Evolutionary conservation across 768 basidiomycete genomes (phyloP), one percentile per base, ranked within the genome.

Genomic region (Cubamyces lactineus): DNA sequence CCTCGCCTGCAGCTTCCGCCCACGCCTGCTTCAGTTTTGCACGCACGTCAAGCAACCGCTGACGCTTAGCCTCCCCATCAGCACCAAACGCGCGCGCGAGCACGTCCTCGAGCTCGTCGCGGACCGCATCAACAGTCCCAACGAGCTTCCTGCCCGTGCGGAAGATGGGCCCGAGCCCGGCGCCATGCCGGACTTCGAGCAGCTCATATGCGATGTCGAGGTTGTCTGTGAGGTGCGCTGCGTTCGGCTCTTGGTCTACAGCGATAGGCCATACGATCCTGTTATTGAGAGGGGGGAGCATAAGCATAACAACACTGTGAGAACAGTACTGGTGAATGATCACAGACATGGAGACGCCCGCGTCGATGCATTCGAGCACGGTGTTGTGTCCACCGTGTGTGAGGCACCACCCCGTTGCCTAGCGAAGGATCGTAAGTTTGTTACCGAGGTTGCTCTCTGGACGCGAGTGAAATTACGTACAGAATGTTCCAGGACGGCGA

Each of bases 161-260:
- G 16, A 8, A 39, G 13, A 57, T 40, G 7, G 46, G 47, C 15
- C 56, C 56, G 21, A 47, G 49, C 3, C 69, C 67, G 11, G 63
- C 64, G 28, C 71, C 56, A 39, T 57, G 38, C 7, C 56, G 69
- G 5, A 70, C 69, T 52, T 71, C 69, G 43, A 73, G 56, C 13
- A 73, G 63, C 66, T 73, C 69, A 58, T 70, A 72, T 11, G 65
- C 72, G 30, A 73, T 54, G 28, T 66, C 40, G 43, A 70, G 65
- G 43, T 64, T 59, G n/a, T 67, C 65, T 9, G 67, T 57, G 38
- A 69, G 53, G 28, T 66, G 58, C 12, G 69, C 50, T 7, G 66
- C 58, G 57, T 71, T 71, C 17, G 50, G 19, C 1, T 70, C 66
- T 52, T 73, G 70, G 52, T 73, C 70, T 8, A 57, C 67, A 28